Evolutionary conservation across 1,139 yeast genomes (phyloP).

Genomic region (Blastobotrys arbuscula): DNA sequence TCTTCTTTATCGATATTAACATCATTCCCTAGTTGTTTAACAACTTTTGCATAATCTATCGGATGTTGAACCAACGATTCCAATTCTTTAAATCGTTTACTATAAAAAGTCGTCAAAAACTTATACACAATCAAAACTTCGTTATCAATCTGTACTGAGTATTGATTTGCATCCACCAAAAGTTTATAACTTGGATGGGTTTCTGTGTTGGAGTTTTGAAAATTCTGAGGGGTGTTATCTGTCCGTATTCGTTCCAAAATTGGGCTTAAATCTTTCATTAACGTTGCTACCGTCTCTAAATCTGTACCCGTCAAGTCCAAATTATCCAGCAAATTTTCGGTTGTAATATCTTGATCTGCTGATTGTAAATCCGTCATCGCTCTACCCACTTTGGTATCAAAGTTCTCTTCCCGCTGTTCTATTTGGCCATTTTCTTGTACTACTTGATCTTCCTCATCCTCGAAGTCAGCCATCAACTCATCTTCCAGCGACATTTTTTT

Average conservation of each 20-base stretch:
- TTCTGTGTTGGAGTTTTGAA: conserved; percentile 29
- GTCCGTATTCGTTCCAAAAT: conserved; percentile 26
- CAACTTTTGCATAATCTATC: conserved; percentile 54
- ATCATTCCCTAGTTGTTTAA: conserved; percentile 49
- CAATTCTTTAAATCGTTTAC: conserved; percentile 65
- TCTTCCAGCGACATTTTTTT: conserved; percentile 33
- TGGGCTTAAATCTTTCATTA: conserved; percentile 27
- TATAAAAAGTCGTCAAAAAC: conserved; percentile 50
- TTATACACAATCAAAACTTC: conserved; percentile 51
- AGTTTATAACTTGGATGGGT: conserved; percentile 44
- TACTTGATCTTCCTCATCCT: conserved; percentile 26
- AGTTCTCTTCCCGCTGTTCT: conserved; percentile 13
- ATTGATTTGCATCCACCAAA: conserved; percentile 50
- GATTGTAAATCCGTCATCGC: conserved; percentile 2
- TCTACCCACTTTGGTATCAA: conserved; percentile 3
- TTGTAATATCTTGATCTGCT: conserved; percentile 2
- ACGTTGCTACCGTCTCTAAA: conserved; percentile 21
- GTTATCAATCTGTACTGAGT: conserved; percentile 49
- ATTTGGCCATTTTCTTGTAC: conserved; percentile 16
- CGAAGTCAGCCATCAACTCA: conserved; percentile 37
- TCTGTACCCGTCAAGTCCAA: conserved; percentile 6
- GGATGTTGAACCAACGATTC: conserved; percentile 60
- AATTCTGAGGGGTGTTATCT: conserved; percentile 25
- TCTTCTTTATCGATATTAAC: conserved; percentile 31
- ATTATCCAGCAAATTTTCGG: neutral